Base-by-base conservation (phyloP, 2,329 filamentous ascomycete species). In the Nigrospora oryzae region DNA sequence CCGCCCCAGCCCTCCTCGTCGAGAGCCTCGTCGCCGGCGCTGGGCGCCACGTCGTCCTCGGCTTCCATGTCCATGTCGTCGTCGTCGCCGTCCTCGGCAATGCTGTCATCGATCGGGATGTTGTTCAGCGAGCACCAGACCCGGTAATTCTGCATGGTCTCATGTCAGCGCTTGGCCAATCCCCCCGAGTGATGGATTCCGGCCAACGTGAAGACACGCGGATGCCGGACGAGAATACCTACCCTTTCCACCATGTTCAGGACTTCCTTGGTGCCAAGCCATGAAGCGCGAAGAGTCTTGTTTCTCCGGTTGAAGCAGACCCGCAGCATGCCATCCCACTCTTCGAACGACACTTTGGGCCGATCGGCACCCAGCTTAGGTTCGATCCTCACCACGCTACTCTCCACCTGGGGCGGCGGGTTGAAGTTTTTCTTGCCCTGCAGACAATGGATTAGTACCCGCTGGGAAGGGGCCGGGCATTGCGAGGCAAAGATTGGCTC, bases 381-480 rank as follows among this genome's bases (percentile, higher is more conserved):
- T 60, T 91, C 87, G 53, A 96, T 85, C 48, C 90, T 79, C 40
- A 96, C 89, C 7, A 96, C 90, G 46, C 85, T 90, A 8, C 82
- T 88, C 66, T 98, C 93, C 46, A 98, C 93, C 58, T 89, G 80
- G 10, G 93, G 93, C 1, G 93, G 91, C 0, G 93, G 93, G 50
- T 88, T 89, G 76, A 97, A 98, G 70, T 97, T 97, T 23, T 37
- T 28, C 23, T 28, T 28, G 23, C 23, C 23, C 23, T 28, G 23
- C 23, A 28, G 23, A 7, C 10, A 7, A 6, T 28, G 23, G 23
- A 7, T 28, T 28, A 28, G 23, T 28, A 28, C 4, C 19, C 4
- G 23, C 23, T 10, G 23, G 10, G 8, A 28, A 28, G 23, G 23
- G 23, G 23, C 7, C 7, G 23, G 23, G 23, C 5, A 6, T 28